These are phyloP conservation scores for Pezicula carpinea DNA, from an alignment of 2,329 filamentous ascomycete genomes.

Conservation along the genomic window DNA sequence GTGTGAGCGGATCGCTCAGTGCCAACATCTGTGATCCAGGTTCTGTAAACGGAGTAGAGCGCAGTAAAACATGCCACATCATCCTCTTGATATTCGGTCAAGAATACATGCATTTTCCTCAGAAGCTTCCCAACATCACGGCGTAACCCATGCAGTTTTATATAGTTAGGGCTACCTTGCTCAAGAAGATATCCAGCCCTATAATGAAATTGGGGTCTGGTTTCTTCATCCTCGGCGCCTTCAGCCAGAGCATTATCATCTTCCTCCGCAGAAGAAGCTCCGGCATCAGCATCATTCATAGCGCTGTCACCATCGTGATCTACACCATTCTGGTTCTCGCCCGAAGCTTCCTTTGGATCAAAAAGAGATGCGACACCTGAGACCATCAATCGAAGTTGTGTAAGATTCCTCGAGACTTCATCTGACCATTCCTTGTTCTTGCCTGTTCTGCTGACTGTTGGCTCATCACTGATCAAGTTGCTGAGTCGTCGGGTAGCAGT, in stretches of 20 bases:
- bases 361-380: constrained; percentile 89
- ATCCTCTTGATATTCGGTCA: constrained; percentile 82
- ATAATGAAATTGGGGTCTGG: constrained; percentile 83
- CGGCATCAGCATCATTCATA: constrained; percentile 42
- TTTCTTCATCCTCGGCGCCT: constrained; percentile 72
- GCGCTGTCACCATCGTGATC: constrained; percentile 39
- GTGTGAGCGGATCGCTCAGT: constrained; percentile 94
- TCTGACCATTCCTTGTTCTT: constrained; percentile 99
- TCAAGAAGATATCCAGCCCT: constrained; percentile 80
- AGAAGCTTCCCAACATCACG: constrained; percentile 76
- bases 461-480: constrained; percentile 74
- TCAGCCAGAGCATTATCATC: constrained; percentile 54
- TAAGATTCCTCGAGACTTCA: constrained; percentile 85
- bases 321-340: constrained; percentile 40
- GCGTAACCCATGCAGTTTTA: constrained; percentile 73
- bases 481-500: constrained; percentile 71
- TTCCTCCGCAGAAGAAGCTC: constrained; percentile 36
- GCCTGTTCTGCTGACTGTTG: constrained; percentile 82
- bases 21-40: constrained; percentile 96
- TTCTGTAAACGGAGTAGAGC: constrained; percentile 85
- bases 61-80: constrained; percentile 94
- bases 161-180: constrained; percentile 60
- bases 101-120: constrained; percentile 78
- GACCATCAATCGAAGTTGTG: constrained; percentile 81
- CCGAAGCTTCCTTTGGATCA: constrained; percentile 68